Conservation (phyloP, 148 eudicot genomes). For the Beta vulgaris region DNA sequence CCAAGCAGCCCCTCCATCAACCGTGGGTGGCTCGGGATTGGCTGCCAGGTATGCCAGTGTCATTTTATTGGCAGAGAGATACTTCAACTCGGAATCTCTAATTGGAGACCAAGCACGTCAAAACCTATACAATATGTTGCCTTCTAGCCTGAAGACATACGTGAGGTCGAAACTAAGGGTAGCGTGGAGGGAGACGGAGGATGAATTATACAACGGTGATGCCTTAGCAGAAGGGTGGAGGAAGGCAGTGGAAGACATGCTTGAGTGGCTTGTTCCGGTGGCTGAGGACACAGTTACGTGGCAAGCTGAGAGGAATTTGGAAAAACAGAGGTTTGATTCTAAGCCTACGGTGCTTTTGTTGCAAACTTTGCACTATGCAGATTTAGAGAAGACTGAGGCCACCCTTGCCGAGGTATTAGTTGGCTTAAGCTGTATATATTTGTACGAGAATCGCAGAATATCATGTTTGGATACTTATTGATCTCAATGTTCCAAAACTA, state of each 20-base stretch:
- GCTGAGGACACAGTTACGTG: constrained; percentile 63
- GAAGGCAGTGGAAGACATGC: constrained; percentile 53
- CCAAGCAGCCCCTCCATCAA: constrained; percentile 57
- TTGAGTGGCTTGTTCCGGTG: constrained; percentile 72
- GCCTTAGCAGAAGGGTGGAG: constrained; percentile 73
- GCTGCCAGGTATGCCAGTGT: constrained; percentile 58
- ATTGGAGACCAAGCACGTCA: constrained; percentile 44
- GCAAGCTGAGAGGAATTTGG: constrained; percentile 67
- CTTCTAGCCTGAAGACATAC: constrained; percentile 41
- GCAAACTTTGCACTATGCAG: constrained; percentile 79
- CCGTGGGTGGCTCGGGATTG: constrained; percentile 76
- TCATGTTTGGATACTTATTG: constrained; percentile 8
- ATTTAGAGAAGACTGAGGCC: constrained; percentile 69
- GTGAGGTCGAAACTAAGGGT: constrained; percentile 56
- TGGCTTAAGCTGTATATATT: constrained; percentile 54
- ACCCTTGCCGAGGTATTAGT: constrained; percentile 64
- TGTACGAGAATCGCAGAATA: constrained; percentile 42
- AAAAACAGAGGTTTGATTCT: constrained; percentile 51
- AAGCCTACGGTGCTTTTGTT: constrained; percentile 55
- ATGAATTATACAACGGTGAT: constrained; percentile 15
- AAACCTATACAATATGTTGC: constrained; percentile 58
- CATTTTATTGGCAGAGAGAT: constrained; percentile 50
- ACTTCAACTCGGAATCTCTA: constrained; percentile 28
- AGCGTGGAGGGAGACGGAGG: constrained; percentile 32
- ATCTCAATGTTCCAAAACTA: not conserved